Conservation (phyloP, 768 basidiomycete genomes). For the Termitomyces sp. region DNA sequence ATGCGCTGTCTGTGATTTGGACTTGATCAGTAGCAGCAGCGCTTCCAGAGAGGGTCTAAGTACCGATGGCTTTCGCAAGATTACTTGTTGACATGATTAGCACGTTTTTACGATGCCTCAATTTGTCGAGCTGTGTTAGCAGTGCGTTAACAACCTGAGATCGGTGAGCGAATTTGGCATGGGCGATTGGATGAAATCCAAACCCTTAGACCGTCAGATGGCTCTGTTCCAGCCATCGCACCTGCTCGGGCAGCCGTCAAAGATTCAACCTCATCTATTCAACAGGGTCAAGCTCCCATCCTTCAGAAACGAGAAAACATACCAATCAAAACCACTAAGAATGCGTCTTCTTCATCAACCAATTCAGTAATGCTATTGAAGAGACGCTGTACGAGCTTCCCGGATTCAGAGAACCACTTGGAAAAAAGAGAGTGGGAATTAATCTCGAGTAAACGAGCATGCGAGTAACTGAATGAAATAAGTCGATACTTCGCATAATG, state of each 20-base stretch:
- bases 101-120: conserved; percentile 90
- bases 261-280: conserved; percentile 90
- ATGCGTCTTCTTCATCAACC: conserved; percentile 86
- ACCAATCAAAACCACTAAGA: conserved; percentile 95
- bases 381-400: conserved; percentile 92
- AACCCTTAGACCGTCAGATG: conserved; percentile 88
- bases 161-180: background rate
- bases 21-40: background rate
- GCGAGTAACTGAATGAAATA: conserved; percentile 57
- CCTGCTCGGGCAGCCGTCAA: conserved; percentile 92
- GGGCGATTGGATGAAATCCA: background rate
- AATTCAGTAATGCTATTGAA: conserved; percentile 88
- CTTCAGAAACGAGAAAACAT: conserved; percentile 2
- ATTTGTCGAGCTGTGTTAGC: conserved; percentile 92
- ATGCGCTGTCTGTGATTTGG: conserved; percentile 69
- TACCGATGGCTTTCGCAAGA: conserved; percentile 90
- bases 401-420: conserved; percentile 99
- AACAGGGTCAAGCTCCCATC: background rate
- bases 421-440: conserved; percentile 98
- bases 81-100: conserved; percentile 97
- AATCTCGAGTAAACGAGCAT: conserved; percentile 89
- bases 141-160: conserved; percentile 93
- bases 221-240: conserved; percentile 93
- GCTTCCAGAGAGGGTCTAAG: background rate
- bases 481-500: background rate